Conservation (phyloP, 1,139 yeast genomes). For the Taiozyma sp. region DNA sequence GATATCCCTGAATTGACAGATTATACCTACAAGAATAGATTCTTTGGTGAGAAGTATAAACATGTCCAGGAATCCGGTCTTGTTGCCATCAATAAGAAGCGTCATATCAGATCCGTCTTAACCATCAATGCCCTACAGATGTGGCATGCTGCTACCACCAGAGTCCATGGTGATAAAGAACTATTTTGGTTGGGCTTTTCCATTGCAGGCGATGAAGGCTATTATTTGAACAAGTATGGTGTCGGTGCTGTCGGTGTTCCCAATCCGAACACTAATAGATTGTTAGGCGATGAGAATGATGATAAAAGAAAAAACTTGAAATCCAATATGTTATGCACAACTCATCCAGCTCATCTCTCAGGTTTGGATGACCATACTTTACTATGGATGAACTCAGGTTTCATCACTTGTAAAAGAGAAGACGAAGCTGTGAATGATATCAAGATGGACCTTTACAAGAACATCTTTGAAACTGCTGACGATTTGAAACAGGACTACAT, state of each 20-base stretch:
- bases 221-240: slow-evolving; percentile 34
- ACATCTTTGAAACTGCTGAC: slow-evolving; percentile 21
- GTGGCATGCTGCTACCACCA: slow-evolving; percentile 32
- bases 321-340: slow-evolving; percentile 42
- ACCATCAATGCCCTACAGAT: slow-evolving; percentile 33
- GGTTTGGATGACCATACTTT: slow-evolving; percentile 36
- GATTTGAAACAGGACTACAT: slow-evolving; percentile 22
- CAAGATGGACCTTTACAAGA: slow-evolving; percentile 27
- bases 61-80: slow-evolving; percentile 49
- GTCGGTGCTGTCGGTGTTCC: slow-evolving; percentile 41
- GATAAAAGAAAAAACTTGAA: slow-evolving; percentile 27
- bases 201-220: slow-evolving; percentile 40
- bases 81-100: slow-evolving; percentile 37
- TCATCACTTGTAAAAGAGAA: slow-evolving; percentile 46
- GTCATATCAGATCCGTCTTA: slow-evolving; percentile 37
- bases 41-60: slow-evolving; percentile 29
- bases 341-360: slow-evolving; percentile 49
- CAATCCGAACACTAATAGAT: slow-evolving; percentile 29
- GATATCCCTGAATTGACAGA: slow-evolving; percentile 32
- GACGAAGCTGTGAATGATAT: slow-evolving; percentile 26
- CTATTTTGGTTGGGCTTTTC: slow-evolving; percentile 55
- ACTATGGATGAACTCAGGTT: slow-evolving; percentile 56
- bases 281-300: slow-evolving; percentile 26
- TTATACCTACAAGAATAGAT: slow-evolving; percentile 31
- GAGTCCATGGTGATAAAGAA: slow-evolving; percentile 56